Percentiles rank a stretch among this genome's conserved stretches.
phyloP scores from a whole-genome alignment of 2,329 filamentous ascomycete genomes.

The Lasiodiplodia hormozganensis region DNA sequence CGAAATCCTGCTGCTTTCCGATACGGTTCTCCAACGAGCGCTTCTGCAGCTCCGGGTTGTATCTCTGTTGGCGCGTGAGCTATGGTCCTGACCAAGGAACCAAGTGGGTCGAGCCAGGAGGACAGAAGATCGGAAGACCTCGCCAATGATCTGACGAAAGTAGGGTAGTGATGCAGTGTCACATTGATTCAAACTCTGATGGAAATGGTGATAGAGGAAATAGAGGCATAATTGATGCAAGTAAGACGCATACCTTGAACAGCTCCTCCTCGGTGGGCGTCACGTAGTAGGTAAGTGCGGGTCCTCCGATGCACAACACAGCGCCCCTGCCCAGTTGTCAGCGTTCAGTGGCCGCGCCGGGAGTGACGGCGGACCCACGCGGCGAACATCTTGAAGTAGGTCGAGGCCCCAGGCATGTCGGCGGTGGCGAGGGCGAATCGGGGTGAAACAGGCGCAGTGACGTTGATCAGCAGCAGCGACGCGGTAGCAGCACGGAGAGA shows the following conservation, averaged over 20 bases:
- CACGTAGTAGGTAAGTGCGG: constrained; percentile 80
- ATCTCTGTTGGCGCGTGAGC: constrained; percentile 61
- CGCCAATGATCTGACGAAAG: background rate
- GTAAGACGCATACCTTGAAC: constrained; percentile 62
- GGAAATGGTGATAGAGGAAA: background rate
- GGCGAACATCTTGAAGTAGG: constrained; percentile 72
- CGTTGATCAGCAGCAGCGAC: background rate
- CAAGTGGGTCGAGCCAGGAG: constrained; percentile 1
- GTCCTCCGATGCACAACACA: constrained; percentile 79
- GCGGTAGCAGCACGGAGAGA: background rate
- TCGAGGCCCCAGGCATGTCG: constrained; percentile 41
- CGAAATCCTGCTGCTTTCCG: constrained; percentile 82
- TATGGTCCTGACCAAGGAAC: background rate
- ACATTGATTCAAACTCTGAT: background rate
- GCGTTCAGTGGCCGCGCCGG: constrained; percentile 1
- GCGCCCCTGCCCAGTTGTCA: constrained; percentile 64
- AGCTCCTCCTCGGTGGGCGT: constrained; percentile 90
- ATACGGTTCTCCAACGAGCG: constrained; percentile 80
- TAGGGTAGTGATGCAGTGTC: background rate
- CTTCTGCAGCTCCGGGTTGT: constrained; percentile 94
- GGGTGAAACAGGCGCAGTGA: background rate
- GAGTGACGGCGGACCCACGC: constrained; percentile 51
- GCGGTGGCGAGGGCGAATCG: background rate
- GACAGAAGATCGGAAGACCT: background rate
- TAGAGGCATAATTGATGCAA: constrained; percentile 9